Evolutionary conservation across 1,139 yeast genomes (phyloP).

Genomic region (Debaryomyces nepalensis): DNA sequence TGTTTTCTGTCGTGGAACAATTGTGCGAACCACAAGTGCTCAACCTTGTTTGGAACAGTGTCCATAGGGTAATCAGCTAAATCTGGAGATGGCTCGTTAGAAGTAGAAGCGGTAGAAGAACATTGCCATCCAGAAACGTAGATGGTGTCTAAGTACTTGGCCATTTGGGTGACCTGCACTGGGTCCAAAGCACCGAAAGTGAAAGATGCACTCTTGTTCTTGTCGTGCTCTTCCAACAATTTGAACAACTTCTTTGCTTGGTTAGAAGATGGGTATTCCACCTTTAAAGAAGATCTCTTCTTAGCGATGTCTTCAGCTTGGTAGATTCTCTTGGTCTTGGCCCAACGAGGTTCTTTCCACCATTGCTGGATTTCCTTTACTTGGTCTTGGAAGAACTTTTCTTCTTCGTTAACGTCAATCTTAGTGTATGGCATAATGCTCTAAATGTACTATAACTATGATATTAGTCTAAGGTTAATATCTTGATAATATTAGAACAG

Average conservation of each 20-base stretch:
- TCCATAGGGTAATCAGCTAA: constrained; percentile 98
- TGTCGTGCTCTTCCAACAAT: constrained; percentile 72
- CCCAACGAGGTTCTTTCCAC: constrained; percentile 96
- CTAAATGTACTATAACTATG: not conserved
- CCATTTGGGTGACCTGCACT: constrained; percentile 95
- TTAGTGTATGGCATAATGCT: constrained; percentile 51
- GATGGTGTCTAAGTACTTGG: constrained; percentile 88
- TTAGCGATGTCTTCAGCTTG: constrained; percentile 86
- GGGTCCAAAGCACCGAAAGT: constrained; percentile 98
- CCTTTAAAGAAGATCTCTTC: constrained; percentile 78
- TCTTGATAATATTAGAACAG: not conserved
- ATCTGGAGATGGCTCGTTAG: constrained; percentile 98
- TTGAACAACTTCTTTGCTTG: constrained; percentile 84
- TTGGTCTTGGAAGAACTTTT: constrained; percentile 66
- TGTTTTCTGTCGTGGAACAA: constrained; percentile 97
- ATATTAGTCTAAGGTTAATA: constrained; percentile 2
- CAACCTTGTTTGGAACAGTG: constrained; percentile 98
- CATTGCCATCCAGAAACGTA: constrained; percentile 99
- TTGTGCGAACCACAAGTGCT: constrained; percentile 96
- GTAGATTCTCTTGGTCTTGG: constrained; percentile 84
- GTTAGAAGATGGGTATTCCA: constrained; percentile 73
- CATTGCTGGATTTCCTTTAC: constrained; percentile 76
- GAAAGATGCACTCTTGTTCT: constrained; percentile 75
- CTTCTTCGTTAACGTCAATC: constrained; percentile 65
- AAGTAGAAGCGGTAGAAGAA: constrained; percentile 95